Percentiles rank a stretch among this genome's conserved stretches.
Evolutionary conservation across 192 early-diverging fungal genomes (phyloP).

Genomic region (Ramicandelaber brevisporus): DNA sequence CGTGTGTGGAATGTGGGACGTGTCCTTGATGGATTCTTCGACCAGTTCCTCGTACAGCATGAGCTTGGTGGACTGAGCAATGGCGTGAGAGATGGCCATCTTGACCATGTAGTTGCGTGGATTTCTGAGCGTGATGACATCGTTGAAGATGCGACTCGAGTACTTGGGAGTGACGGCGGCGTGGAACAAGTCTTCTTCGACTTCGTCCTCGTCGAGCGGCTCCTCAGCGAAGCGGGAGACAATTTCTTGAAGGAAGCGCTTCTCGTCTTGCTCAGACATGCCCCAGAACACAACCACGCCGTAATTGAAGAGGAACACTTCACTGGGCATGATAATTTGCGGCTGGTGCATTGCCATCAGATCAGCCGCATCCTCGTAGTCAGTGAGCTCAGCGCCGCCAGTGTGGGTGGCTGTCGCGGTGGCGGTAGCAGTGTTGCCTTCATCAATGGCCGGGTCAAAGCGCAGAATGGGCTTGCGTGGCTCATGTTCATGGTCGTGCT

Average conservation of each 20-base stretch:
- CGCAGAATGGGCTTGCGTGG: no score
- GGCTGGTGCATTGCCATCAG: conserved; percentile 15
- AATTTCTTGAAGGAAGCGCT: conserved; percentile 42
- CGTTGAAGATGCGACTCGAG: conserved; percentile 59
- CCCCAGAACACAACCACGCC: conserved; percentile 94
- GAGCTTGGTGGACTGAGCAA: conserved; percentile 88
- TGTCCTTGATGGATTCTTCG: conserved; percentile 73
- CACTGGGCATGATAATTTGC: conserved; percentile 23
- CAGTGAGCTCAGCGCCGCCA: background rate
- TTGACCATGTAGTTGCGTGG: conserved; percentile 68
- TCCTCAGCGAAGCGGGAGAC: conserved; percentile 53
- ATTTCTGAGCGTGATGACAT: conserved; percentile 60
- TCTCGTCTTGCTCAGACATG: conserved; percentile 62
- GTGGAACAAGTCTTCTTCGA: conserved; percentile 60
- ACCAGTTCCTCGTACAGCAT: conserved; percentile 76
- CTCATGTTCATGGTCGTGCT: no score
- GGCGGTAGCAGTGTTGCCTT: no score
- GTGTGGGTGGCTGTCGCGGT: background rate
- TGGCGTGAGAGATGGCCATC: conserved; percentile 82
- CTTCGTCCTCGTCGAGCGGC: conserved; percentile 28
- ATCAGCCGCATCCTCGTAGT: no score
- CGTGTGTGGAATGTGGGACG: conserved; percentile 68
- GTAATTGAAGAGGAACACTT: conserved; percentile 79
- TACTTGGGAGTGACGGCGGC: conserved; percentile 40
- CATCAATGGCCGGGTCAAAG: no score